Conservation (phyloP, 2,329 filamentous ascomycete species). For the Nemania sp. region DNA sequence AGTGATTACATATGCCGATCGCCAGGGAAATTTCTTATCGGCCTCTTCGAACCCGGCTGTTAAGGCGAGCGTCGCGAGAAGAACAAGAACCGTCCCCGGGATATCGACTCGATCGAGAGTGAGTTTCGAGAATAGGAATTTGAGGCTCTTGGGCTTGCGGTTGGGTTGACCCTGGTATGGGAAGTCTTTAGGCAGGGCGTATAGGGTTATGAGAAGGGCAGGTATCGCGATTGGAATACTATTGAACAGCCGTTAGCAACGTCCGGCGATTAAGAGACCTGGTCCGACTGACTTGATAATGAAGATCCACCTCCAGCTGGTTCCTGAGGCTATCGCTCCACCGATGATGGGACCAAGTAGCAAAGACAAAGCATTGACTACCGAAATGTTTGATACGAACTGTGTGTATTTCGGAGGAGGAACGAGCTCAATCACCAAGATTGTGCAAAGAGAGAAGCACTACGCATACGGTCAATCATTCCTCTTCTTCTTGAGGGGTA, state of each 20-base stretch:
- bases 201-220: neutral
- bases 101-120: conserved; percentile 6
- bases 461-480: conserved; percentile 5
- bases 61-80: conserved; percentile 1
- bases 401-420: conserved; percentile 19
- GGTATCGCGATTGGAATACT: conserved; percentile 14
- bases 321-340: conserved; percentile 11
- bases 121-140: neutral
- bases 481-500: no score
- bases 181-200: conserved; percentile 14
- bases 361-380: neutral
- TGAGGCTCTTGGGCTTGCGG: neutral
- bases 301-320: conserved; percentile 17
- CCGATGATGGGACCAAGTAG: conserved; percentile 12
- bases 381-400: conserved; percentile 1
- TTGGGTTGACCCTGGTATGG: conserved; percentile 10
- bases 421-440: conserved; percentile 21
- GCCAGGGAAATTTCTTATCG: conserved; percentile 22
- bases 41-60: conserved; percentile 22
- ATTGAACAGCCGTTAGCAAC: neutral
- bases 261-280: neutral
- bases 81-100: conserved; percentile 4
- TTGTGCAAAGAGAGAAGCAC: neutral
- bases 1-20: conserved; percentile 27
- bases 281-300: neutral